A percentile compares a stretch with the other conserved stretches of the same genome.
These are phyloP conservation scores for Hymenoscyphus repandus DNA, from an alignment of 2,329 filamentous ascomycete genomes.

Conservation along the genomic window DNA sequence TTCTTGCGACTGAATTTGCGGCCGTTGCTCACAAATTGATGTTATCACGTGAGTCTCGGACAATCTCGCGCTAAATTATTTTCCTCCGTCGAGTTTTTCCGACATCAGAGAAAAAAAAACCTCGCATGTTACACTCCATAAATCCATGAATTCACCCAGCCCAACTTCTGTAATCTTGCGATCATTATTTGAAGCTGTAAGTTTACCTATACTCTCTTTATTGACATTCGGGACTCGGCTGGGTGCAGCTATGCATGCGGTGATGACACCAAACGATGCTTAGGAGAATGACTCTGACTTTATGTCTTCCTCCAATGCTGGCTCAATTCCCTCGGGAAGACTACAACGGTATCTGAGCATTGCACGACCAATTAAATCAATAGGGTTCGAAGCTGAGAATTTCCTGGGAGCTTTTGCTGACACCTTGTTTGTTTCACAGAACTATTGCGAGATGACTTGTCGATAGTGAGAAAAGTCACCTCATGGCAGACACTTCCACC, in stretches of 20 bases:
- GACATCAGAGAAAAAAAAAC: neutral
- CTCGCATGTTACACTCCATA: neutral
- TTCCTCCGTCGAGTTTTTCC: neutral
- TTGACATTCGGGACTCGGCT: neutral
- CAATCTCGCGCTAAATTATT: neutral
- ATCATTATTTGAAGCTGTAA: conserved; percentile 13
- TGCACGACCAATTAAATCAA: conserved; percentile 25
- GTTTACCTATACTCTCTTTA: conserved; percentile 4
- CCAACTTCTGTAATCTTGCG: conserved; percentile 9
- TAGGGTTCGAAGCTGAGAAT: conserved; percentile 1
- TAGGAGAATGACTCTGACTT: conserved; percentile 43
- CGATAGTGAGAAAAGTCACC: conserved; percentile 18
- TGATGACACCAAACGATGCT: conserved; percentile 61
- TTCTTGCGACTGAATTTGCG: neutral
- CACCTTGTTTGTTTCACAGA: conserved; percentile 3
- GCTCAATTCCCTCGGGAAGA: conserved; percentile 62
- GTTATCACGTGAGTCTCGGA: conserved; percentile 1
- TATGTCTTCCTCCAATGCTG: conserved; percentile 56
- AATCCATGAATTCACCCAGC: conserved; percentile 1
- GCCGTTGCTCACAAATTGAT: neutral
- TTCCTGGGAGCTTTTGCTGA: conserved; percentile 11
- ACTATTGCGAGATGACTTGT: conserved; percentile 20
- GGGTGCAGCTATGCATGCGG: conserved; percentile 30
- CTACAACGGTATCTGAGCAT: conserved; percentile 97
- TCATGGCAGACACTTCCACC: conserved; percentile 26